Evolutionary conservation across 2,329 filamentous ascomycete genomes (phyloP), one percentile per base, ranked within the genome.

Genomic region (Diaporthe australafricana): DNA sequence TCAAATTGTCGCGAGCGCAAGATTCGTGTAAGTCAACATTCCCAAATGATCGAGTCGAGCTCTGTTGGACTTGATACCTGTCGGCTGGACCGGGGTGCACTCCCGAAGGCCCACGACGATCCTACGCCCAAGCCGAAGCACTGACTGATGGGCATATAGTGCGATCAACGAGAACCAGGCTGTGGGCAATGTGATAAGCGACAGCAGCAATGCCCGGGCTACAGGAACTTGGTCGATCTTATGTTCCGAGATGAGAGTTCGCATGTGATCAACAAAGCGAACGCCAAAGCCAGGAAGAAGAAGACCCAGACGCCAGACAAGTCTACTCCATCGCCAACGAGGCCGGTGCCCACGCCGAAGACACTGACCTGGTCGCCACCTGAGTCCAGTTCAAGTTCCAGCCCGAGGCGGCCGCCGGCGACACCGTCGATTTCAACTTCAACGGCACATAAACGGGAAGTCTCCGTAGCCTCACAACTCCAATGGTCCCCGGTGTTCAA

Each of bases 161-260:
- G 88, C 77, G 88, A 89, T 75, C 85, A 88, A 77, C 81, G 79
- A 70, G 83, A 84, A 56, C 85, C 85, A 12, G 82, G 84, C 57
- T 90, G 88, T 71, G 86, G 86, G 60, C 88, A 89, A 77, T 90
- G 88, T 77, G 82, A 84, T 63, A 87, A 88, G 76, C 84, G 86
- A 52, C 82, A 86, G 71, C 82, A 86, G 67, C 72, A 79, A 79
- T 90, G 88, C 72, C 87, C 87, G 40, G 88, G 88, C 70, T 90
- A 90, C 75, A 82, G 87, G 53, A 87, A 87, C 73, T 81, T 86
- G 62, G 84, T 88, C 50, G 87, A 89, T 74, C 82, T 89, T 73
- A 88, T 89, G 82, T 89, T 90, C 75, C 84, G 87, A 52, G 86
- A 89, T 75, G 86, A 89, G 77, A 89, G 86, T 74, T 84, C 83